These are phyloP conservation scores for Pisolithus sp. DNA, from an alignment of 768 basidiomycete species.

Conservation along the genomic window DNA sequence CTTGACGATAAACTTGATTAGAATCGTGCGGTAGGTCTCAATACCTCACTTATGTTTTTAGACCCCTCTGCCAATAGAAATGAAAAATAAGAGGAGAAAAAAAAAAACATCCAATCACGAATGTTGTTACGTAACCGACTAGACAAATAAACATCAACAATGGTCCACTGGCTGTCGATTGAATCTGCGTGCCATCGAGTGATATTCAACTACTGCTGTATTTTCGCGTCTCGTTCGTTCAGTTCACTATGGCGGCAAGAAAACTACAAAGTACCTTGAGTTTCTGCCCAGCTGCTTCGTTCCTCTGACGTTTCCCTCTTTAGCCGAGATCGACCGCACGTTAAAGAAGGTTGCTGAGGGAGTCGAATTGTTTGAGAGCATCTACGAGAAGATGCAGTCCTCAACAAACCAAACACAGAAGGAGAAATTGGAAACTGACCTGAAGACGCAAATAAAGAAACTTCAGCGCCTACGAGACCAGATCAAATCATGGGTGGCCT, in stretches of 20 bases:
- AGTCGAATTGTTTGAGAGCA: slow-evolving; percentile 89
- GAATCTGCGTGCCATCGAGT: neutral
- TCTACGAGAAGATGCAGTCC: slow-evolving; percentile 97
- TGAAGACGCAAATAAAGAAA: slow-evolving; percentile 99
- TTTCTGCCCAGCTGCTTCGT: neutral
- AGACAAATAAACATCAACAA: slow-evolving; percentile 6
- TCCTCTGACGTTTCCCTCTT: neutral
- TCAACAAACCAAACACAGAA: slow-evolving; percentile 97
- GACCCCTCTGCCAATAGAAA: too few species aligned
- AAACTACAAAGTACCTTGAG: slow-evolving; percentile 73
- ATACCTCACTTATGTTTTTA: too few species aligned
- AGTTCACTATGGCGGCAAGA: slow-evolving; percentile 71
- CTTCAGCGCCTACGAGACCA: slow-evolving; percentile 78
- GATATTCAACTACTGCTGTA: slow-evolving; percentile 3
- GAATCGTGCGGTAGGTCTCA: too few species aligned
- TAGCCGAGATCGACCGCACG: slow-evolving; percentile 98
- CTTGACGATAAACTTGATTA: too few species aligned
- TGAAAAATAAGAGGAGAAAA: too few species aligned
- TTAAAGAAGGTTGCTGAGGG: slow-evolving; percentile 96
- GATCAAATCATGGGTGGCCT: slow-evolving; percentile 94
- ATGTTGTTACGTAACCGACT: slow-evolving; percentile 18
- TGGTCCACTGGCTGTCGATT: neutral
- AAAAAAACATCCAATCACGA: neutral
- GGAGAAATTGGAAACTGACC: slow-evolving; percentile 92
- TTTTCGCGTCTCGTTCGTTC: slow-evolving; percentile 7